These are phyloP conservation scores for Coemansia sp. DNA, from an alignment of 192 early-diverging fungal genomes.

Conservation along the genomic window DNA sequence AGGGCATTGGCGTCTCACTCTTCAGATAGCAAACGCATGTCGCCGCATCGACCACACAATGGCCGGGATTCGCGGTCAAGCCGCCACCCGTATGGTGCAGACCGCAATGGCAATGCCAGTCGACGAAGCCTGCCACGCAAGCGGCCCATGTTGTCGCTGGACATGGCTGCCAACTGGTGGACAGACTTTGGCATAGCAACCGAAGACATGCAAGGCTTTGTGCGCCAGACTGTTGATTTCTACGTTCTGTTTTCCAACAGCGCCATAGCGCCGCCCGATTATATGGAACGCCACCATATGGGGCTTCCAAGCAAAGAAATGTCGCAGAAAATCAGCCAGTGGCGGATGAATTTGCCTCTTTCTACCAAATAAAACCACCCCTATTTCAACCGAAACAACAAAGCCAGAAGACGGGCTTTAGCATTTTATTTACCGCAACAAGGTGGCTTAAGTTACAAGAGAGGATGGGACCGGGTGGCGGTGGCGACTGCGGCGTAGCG, in stretches of 20 bases:
- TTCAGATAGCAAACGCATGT: not conserved
- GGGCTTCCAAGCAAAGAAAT: conserved; percentile 43
- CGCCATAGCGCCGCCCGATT: conserved; percentile 25
- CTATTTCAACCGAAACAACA: not conserved
- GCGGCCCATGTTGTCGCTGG: conserved; percentile 4
- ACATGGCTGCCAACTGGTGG: conserved; percentile 40
- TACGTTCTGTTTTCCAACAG: conserved; percentile 47
- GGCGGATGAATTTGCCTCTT: conserved; percentile 34
- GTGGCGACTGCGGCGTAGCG: conserved; percentile 24
- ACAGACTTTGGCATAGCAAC: conserved; percentile 32
- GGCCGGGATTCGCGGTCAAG: not conserved
- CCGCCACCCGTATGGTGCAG: not conserved
- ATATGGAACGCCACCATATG: conserved; percentile 25
- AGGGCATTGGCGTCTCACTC: not conserved
- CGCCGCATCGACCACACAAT: not conserved
- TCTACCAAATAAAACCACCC: not conserved
- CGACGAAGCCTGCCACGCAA: not conserved
- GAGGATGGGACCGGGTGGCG: conserved; percentile 6
- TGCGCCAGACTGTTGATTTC: conserved; percentile 52
- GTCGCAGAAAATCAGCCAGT: conserved; percentile 39
- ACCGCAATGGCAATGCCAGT: not conserved
- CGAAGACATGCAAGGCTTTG: conserved; percentile 42
- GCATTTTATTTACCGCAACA: conserved; percentile 1
- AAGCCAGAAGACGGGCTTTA: not conserved
- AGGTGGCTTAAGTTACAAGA: conserved; percentile 1